Conservation (phyloP, 2,329 filamentous ascomycete genomes). For the Monilinia laxa region DNA sequence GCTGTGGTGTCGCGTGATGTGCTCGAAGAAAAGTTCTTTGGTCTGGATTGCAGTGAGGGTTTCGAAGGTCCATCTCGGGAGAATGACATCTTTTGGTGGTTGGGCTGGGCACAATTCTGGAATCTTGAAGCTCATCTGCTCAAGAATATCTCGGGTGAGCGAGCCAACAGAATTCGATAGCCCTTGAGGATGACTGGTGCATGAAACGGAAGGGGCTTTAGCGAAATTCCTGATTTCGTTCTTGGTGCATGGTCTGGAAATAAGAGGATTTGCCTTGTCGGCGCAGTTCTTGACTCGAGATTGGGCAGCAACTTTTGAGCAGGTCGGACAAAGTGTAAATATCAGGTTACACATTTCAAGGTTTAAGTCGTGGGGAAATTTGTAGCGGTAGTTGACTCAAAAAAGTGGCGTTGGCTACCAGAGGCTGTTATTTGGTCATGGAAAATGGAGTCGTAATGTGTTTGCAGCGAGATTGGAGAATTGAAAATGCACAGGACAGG, state of each 20-base stretch:
- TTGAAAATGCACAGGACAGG: not conserved
- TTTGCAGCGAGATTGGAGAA: not conserved
- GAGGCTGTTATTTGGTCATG: not conserved
- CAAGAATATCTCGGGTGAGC: conserved; percentile 7
- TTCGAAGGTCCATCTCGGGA: not conserved
- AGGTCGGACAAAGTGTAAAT: not conserved
- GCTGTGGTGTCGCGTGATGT: not conserved
- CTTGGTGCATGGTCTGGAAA: not conserved
- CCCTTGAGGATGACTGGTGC: not conserved
- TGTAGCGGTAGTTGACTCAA: not conserved
- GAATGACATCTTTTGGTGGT: not conserved
- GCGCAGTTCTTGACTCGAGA: conserved; percentile 4
- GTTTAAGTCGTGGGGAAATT: not conserved
- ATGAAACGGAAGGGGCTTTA: not conserved
- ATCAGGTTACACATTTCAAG: not conserved
- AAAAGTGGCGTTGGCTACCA: not conserved
- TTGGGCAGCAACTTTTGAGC: not conserved
- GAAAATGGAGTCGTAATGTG: not conserved
- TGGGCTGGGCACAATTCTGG: not conserved
- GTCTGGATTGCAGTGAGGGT: not conserved
- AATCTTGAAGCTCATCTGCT: not conserved
- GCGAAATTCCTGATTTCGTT: not conserved
- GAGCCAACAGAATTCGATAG: not conserved
- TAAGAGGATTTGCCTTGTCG: not conserved
- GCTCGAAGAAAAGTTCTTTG: conserved; percentile 7